phyloP scores from a whole-genome alignment of 192 early-diverging fungal genomes.

The Backusella mclennaniae region DNA sequence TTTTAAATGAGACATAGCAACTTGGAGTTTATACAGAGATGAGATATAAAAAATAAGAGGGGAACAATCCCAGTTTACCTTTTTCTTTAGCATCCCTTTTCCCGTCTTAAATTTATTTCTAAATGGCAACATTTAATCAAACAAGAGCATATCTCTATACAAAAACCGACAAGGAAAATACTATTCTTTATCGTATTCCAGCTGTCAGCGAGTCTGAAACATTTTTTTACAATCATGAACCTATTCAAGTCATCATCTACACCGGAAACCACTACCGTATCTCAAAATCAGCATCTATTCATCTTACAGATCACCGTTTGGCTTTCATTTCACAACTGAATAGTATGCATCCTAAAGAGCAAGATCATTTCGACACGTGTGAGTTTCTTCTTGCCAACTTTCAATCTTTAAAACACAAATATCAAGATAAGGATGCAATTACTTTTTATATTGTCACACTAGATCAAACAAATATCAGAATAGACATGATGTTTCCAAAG shows the following conservation, averaged over 20 bases:
- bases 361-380: not conserved
- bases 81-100: not conserved
- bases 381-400: not conserved
- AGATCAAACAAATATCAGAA: not conserved
- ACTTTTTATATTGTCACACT: not conserved
- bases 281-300: not conserved
- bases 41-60: not conserved
- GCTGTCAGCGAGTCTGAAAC: not conserved
- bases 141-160: not conserved
- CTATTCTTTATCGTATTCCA: not conserved
- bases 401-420: not conserved
- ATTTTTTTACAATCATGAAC: not conserved
- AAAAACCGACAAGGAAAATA: not conserved
- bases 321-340: not conserved
- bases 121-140: not conserved
- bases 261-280: not conserved
- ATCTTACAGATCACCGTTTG: not conserved
- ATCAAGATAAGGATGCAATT: not conserved
- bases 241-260: not conserved
- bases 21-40: not conserved
- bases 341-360: not conserved
- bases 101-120: not conserved
- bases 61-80: not conserved
- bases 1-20: not conserved
- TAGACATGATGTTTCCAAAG: not conserved